Conservation (phyloP, 768 basidiomycete species). For the Lentinula edodes region DNA sequence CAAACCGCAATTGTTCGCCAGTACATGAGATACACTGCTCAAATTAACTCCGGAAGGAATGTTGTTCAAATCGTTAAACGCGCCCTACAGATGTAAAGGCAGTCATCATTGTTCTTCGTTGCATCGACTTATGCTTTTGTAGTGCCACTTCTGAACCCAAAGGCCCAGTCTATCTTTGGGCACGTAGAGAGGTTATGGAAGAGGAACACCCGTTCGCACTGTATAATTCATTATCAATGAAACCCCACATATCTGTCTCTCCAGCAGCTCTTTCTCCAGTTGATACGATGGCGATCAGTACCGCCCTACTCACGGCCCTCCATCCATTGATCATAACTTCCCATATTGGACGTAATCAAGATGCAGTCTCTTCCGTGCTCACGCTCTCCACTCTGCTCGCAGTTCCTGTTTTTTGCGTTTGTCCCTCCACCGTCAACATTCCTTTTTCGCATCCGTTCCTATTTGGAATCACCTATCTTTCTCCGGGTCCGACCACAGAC, state of each 20-base stretch:
- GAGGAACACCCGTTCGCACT: constrained; percentile 43
- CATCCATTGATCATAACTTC: constrained; percentile 64
- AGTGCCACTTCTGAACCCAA: constrained; percentile 68
- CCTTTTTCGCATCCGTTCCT: constrained; percentile 54
- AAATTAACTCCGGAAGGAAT: constrained; percentile 51
- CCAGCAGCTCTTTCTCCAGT: constrained; percentile 38
- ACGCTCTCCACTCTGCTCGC: constrained; percentile 45
- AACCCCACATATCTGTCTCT: constrained; percentile 48
- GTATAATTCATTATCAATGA: constrained; percentile 24
- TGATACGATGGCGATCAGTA: constrained; percentile 34
- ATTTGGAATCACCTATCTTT: constrained; percentile 47
- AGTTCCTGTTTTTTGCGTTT: constrained; percentile 49
- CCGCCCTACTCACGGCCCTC: constrained; percentile 42
- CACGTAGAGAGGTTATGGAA: constrained; percentile 65
- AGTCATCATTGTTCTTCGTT: background rate
- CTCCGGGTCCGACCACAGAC: constrained; percentile 32
- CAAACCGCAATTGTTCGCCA: constrained; percentile 67
- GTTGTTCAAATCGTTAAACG: constrained; percentile 47
- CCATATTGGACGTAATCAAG: constrained; percentile 49
- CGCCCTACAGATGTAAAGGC: constrained; percentile 56
- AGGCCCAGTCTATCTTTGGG: constrained; percentile 74
- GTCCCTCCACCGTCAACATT: constrained; percentile 45
- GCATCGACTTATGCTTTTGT: background rate
- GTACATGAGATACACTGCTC: constrained; percentile 65
- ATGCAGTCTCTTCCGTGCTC: constrained; percentile 39